Percentiles rank a stretch among this genome's conserved stretches.
phyloP scores from a whole-genome alignment of 352 stramenopile genomes.

The Blastocystis sp. region DNA sequence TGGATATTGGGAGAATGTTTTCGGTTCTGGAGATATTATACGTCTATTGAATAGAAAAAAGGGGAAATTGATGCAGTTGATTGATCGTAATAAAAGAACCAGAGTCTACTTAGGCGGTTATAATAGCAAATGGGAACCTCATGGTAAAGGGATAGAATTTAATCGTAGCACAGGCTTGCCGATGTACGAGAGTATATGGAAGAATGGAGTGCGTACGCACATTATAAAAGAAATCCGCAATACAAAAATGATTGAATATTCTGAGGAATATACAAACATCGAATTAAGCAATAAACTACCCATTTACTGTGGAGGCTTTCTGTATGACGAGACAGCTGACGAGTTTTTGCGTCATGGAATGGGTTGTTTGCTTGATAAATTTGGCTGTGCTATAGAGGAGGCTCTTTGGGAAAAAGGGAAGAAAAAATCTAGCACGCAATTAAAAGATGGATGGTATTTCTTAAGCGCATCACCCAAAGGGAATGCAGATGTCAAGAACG shows the following conservation, averaged over 20 bases:
- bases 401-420: background rate
- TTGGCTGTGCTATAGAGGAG: background rate
- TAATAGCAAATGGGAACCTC: background rate
- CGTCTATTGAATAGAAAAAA: background rate
- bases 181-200: background rate
- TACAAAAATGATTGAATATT: background rate
- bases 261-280: background rate
- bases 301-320: background rate
- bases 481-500: too few relatives aligned
- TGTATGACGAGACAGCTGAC: background rate
- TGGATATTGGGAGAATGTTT: background rate
- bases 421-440: background rate
- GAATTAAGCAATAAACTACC: background rate
- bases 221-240: background rate
- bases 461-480: too few relatives aligned
- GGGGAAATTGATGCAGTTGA: background rate
- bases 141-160: background rate
- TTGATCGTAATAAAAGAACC: background rate
- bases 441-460: background rate
- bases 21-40: background rate
- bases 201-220: background rate
- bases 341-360: background rate
- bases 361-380: background rate
- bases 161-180: background rate
- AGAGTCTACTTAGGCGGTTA: background rate